Percentiles rank a stretch among this genome's conserved stretches.
Evolutionary conservation across 2,329 filamentous ascomycete genomes (phyloP).

Genomic region (Falciphora oryzae): DNA sequence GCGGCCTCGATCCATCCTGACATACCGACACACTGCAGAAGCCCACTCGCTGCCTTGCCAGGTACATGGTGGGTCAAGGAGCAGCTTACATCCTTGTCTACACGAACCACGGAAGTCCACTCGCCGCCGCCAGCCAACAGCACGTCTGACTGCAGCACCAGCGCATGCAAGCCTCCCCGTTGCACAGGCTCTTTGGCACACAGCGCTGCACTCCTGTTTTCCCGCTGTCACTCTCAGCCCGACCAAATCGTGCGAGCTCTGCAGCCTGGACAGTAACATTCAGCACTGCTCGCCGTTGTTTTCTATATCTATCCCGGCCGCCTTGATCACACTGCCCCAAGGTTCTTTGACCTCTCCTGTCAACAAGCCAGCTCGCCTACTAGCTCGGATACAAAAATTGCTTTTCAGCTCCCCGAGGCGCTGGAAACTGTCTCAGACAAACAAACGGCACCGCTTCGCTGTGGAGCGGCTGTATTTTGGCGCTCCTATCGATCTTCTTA

Average conservation of each 20-base stretch:
- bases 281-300: background rate
- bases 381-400: background rate
- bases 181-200: background rate
- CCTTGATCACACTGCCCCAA: too few relatives aligned
- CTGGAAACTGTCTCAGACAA: background rate
- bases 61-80: background rate
- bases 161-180: too few relatives aligned
- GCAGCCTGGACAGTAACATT: too few relatives aligned
- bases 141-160: background rate
- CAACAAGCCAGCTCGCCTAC: background rate
- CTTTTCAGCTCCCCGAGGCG: background rate
- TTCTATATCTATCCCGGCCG: background rate
- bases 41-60: background rate
- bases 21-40: background rate
- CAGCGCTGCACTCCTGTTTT: background rate
- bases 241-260: background rate
- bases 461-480: background rate
- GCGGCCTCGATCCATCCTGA: background rate
- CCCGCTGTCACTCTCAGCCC: background rate
- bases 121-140: background rate
- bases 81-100: background rate
- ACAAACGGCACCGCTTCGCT: too few relatives aligned
- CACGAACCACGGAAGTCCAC: background rate
- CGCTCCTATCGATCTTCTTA: background rate
- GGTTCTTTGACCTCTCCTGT: background rate